Conservation (phyloP, 768 basidiomycete genomes). For the Galerina sulciceps region DNA sequence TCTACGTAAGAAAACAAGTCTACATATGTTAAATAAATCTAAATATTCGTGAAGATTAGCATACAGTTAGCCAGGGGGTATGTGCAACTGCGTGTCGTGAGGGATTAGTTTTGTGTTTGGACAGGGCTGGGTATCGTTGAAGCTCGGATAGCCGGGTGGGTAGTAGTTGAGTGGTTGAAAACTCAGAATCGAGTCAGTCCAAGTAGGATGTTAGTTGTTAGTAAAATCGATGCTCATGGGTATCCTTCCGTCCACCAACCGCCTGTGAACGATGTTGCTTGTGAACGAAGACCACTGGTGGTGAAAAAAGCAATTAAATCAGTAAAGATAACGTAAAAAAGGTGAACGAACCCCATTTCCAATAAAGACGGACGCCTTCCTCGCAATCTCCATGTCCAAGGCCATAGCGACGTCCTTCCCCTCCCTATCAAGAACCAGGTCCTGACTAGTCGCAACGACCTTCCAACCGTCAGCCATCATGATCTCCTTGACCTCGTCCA, state of each 20-base stretch:
- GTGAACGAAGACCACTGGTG: slow-evolving; percentile 19
- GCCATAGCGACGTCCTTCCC: slow-evolving; percentile 50
- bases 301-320: neutral
- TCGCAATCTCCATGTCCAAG: slow-evolving; percentile 58
- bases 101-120: too few relatives aligned
- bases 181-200: neutral
- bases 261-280: slow-evolving; percentile 16
- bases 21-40: too few relatives aligned
- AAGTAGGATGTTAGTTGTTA: neutral
- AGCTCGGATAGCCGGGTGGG: too few relatives aligned
- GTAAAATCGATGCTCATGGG: slow-evolving; percentile 14
- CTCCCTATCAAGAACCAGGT: slow-evolving; percentile 46
- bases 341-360: slow-evolving; percentile 51
- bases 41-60: too few relatives aligned
- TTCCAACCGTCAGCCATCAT: slow-evolving; percentile 38
- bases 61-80: too few relatives aligned
- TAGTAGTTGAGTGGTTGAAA: neutral
- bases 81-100: too few relatives aligned
- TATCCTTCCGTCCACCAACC: slow-evolving; percentile 13
- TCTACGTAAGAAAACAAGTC: too few relatives aligned
- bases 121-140: too few relatives aligned
- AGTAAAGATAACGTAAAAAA: neutral
- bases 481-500: slow-evolving; percentile 40
- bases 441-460: slow-evolving; percentile 44
- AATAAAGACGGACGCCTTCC: slow-evolving; percentile 52